Evolutionary conservation across 495 filamentous ascomycete species (phyloP).

Genomic region (Tuber borchii): DNA sequence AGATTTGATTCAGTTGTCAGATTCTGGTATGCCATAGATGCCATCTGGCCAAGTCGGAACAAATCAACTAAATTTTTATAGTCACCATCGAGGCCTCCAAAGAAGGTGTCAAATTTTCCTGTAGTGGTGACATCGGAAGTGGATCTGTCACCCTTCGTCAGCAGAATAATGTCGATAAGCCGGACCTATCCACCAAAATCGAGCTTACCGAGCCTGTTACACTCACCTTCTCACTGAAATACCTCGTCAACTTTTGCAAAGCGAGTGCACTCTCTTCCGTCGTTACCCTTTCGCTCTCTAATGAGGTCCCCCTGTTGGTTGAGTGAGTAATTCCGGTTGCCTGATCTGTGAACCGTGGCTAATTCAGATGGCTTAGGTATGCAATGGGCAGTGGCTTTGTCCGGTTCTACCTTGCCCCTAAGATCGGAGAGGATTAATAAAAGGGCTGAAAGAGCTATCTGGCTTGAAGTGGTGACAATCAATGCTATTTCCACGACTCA

Average conservation of each 20-base stretch:
- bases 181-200: conserved; percentile 77
- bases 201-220: conserved; percentile 85
- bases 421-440: conserved; percentile 92
- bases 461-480: not conserved
- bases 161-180: conserved; percentile 87
- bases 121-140: conserved; percentile 89
- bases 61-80: conserved; percentile 41
- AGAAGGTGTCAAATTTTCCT: conserved; percentile 95
- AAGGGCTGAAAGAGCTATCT: conserved; percentile 42
- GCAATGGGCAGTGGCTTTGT: conserved; percentile 75
- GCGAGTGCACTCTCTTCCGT: conserved; percentile 71
- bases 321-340: conserved; percentile 47
- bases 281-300: conserved; percentile 87
- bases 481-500: not conserved
- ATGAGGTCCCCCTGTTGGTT: conserved; percentile 91
- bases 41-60: not conserved
- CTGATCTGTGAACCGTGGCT: not conserved
- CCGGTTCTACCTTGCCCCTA: conserved; percentile 95
- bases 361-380: conserved; percentile 48
- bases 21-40: conserved; percentile 64
- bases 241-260: conserved; percentile 99
- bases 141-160: conserved; percentile 85
- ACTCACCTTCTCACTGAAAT: conserved; percentile 98
- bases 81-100: conserved; percentile 95
- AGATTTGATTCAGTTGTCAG: conserved; percentile 82